These are phyloP conservation scores for Aureobasidium sp. DNA, from an alignment of 2,329 filamentous ascomycete genomes.

Conservation along the genomic window DNA sequence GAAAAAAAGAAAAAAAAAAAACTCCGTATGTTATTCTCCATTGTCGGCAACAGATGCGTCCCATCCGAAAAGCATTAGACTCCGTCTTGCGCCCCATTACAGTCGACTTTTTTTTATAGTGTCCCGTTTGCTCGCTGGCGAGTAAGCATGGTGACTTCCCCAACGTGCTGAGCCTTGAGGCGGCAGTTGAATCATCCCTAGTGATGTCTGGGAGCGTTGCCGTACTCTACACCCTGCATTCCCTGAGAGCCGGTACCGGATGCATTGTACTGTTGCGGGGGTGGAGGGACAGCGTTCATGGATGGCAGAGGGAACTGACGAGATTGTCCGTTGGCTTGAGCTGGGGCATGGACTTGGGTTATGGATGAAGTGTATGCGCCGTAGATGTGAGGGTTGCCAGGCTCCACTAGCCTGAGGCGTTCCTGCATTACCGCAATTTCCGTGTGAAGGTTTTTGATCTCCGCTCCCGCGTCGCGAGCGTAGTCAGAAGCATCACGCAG, in stretches of 20 bases:
- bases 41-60: neutral
- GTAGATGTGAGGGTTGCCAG: conserved; percentile 38
- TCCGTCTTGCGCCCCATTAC: neutral
- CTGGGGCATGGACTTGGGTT: conserved; percentile 31
- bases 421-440: conserved; percentile 39
- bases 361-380: conserved; percentile 37
- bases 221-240: conserved; percentile 43
- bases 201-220: conserved; percentile 9
- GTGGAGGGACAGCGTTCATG: conserved; percentile 20
- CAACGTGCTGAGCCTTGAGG: neutral
- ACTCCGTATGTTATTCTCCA: neutral
- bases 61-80: neutral
- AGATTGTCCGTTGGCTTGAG: conserved; percentile 23
- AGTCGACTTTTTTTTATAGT: neutral
- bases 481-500: conserved; percentile 37
- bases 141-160: neutral
- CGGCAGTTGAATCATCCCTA: neutral
- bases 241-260: conserved; percentile 24
- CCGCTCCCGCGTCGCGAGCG: conserved; percentile 35
- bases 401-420: conserved; percentile 37
- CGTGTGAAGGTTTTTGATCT: conserved; percentile 38
- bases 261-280: conserved; percentile 22
- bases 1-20: no score
- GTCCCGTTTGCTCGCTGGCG: neutral
- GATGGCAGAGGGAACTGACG: conserved; percentile 27